These are phyloP conservation scores for Ceratobasidium papillatum DNA, from an alignment of 1,284 basidiomycete species.

Conservation along the genomic window DNA sequence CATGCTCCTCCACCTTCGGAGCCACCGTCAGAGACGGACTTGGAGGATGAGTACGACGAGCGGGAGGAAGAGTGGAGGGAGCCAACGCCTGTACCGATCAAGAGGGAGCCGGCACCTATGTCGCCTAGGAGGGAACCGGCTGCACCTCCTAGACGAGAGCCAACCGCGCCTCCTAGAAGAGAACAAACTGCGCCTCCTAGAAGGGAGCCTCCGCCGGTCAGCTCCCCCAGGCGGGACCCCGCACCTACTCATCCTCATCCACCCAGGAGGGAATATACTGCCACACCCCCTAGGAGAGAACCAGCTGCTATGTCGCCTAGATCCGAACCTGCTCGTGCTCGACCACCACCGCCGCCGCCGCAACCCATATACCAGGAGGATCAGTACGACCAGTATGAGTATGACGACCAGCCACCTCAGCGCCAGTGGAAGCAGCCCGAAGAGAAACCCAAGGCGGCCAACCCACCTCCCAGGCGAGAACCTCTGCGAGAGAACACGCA, in stretches of 20 bases:
- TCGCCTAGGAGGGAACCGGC: neutral
- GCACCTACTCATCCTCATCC: conserved; percentile 9
- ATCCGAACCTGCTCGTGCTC: neutral
- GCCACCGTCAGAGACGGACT: conserved; percentile 18
- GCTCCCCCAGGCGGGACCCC: conserved; percentile 2
- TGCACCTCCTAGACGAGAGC: neutral
- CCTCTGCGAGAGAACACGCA: conserved; percentile 29
- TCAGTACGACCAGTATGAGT: conserved; percentile 22
- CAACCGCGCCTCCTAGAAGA: neutral
- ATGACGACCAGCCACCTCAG: conserved; percentile 21
- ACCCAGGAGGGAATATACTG: conserved; percentile 1
- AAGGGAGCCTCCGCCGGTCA: neutral
- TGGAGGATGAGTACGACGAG: conserved; percentile 31
- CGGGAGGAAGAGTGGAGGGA: conserved; percentile 6
- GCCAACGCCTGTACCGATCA: neutral
- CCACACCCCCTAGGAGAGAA: conserved; percentile 14
- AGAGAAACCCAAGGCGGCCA: conserved; percentile 16
- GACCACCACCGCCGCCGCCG: conserved; percentile 2
- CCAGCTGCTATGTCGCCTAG: conserved; percentile 9
- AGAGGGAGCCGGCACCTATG: neutral
- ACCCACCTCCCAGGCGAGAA: conserved; percentile 16
- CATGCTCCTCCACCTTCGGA: conserved; percentile 18
- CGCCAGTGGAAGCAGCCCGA: conserved; percentile 19
- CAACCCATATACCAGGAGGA: conserved; percentile 14
- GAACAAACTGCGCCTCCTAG: neutral